Percentiles rank a stretch among this genome's conserved stretches.
Evolutionary conservation across 2,329 filamentous ascomycete species (phyloP).

Genomic region (Seiridium cupressi): DNA sequence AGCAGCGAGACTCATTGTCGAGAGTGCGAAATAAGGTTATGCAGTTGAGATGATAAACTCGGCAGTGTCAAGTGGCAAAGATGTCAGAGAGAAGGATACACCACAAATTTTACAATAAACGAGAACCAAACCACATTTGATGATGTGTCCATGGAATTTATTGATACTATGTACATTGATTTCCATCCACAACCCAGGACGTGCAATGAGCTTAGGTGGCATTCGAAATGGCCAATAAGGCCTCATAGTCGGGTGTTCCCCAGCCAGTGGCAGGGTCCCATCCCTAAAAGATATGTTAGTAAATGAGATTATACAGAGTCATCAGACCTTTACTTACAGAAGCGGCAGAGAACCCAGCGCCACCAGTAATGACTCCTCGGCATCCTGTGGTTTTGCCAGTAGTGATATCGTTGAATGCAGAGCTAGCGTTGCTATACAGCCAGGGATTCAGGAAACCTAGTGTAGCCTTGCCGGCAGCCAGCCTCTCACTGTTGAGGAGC

Average conservation of each 20-base stretch:
- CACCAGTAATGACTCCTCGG: neutral
- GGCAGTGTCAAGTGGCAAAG: too few relatives aligned
- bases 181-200: neutral
- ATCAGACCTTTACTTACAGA: conserved; percentile 10
- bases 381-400: conserved; percentile 40
- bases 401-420: conserved; percentile 40
- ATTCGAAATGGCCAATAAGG: conserved; percentile 1
- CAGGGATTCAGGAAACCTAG: conserved; percentile 54
- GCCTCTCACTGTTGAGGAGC: conserved; percentile 52
- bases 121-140: too few relatives aligned
- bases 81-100: too few relatives aligned
- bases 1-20: neutral
- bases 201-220: neutral
- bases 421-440: conserved; percentile 36
- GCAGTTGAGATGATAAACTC: too few relatives aligned
- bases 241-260: conserved; percentile 22
- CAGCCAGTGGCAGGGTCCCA: conserved; percentile 33
- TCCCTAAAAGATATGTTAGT: conserved; percentile 13
- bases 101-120: too few relatives aligned
- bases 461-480: conserved; percentile 43
- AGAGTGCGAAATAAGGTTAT: neutral
- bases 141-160: too few relatives aligned
- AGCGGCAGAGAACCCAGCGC: conserved; percentile 1
- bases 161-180: neutral
- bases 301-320: conserved; percentile 17